These are phyloP conservation scores for Telopea speciosissima DNA, from an alignment of 177 flowering plant genomes.

Conservation along the genomic window DNA sequence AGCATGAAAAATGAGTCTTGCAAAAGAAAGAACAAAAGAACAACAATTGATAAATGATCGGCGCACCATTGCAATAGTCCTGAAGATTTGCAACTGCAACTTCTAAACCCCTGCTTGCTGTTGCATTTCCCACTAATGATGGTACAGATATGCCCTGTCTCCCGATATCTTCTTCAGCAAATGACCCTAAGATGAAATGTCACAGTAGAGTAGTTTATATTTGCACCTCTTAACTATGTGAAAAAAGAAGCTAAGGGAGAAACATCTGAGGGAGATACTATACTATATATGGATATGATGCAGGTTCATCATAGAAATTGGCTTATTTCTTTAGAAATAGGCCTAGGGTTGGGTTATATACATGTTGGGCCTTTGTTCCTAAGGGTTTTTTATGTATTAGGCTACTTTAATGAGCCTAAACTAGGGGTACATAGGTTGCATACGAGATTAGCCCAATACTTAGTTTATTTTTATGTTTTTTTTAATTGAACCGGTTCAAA, in stretches of 20 bases:
- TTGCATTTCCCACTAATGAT: constrained; percentile 67
- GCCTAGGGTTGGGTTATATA: too few species aligned
- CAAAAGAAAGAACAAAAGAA: neutral
- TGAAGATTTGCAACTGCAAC: constrained; percentile 98
- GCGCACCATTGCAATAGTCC: constrained; percentile 94
- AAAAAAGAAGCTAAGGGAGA: neutral
- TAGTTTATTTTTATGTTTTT: too few species aligned
- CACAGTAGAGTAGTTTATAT: constrained; percentile 1
- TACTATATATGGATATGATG: too few species aligned
- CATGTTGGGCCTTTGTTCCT: too few species aligned
- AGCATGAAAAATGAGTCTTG: neutral
- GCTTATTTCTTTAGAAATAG: too few species aligned
- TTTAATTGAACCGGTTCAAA: too few species aligned
- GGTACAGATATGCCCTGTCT: constrained; percentile 63
- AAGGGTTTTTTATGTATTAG: too few species aligned
- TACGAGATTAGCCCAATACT: too few species aligned
- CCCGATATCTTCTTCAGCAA: constrained; percentile 98
- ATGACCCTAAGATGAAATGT: constrained; percentile 51
- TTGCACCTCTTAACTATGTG: neutral
- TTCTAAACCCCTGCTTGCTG: constrained; percentile 95
- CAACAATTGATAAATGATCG: neutral
- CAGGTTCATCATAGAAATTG: too few species aligned
- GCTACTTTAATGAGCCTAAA: too few species aligned
- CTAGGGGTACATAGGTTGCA: too few species aligned
- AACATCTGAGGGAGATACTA: too few species aligned